Conservation (phyloP, 2,329 filamentous ascomycete genomes). For the Colletotrichum tanaceti region DNA sequence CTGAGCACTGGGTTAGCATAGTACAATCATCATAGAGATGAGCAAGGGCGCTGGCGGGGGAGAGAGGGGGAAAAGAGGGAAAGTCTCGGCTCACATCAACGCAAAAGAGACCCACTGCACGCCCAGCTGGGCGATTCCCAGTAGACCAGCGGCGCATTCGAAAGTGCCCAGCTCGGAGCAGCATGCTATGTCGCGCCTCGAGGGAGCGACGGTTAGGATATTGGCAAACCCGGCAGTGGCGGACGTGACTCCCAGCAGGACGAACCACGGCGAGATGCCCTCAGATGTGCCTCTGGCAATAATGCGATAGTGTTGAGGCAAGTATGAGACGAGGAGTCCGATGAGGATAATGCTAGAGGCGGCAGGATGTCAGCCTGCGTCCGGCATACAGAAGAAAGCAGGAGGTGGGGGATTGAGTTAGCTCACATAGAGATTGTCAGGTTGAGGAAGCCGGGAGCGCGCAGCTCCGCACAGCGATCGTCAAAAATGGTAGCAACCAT, state of each 20-base stretch:
- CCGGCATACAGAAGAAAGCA: no score
- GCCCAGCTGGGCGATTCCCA: constrained; percentile 92
- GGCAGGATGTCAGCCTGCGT: constrained; percentile 40
- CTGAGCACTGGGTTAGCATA: constrained; percentile 58
- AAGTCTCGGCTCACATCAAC: constrained; percentile 75
- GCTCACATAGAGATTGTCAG: constrained; percentile 67
- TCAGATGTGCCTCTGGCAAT: constrained; percentile 86
- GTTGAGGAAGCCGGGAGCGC: constrained; percentile 65
- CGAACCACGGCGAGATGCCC: constrained; percentile 94
- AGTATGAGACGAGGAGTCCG: constrained; percentile 91
- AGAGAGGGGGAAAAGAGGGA: background rate
- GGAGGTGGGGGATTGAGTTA: background rate
- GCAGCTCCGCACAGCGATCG: constrained; percentile 63
- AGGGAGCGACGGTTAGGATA: constrained; percentile 88
- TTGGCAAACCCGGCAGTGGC: constrained; percentile 91
- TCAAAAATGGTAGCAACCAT: constrained; percentile 38
- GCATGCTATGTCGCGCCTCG: constrained; percentile 84
- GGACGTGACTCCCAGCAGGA: constrained; percentile 92
- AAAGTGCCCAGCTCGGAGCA: constrained; percentile 84
- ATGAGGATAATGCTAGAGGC: constrained; percentile 75
- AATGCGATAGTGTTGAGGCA: constrained; percentile 95
- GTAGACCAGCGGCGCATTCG: constrained; percentile 84
- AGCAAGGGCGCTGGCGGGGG: no score
- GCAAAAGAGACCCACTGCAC: constrained; percentile 93
- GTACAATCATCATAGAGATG: no score